Base-by-base conservation (phyloP, 768 basidiomycete species). In the Rhodocollybia butyracea region DNA sequence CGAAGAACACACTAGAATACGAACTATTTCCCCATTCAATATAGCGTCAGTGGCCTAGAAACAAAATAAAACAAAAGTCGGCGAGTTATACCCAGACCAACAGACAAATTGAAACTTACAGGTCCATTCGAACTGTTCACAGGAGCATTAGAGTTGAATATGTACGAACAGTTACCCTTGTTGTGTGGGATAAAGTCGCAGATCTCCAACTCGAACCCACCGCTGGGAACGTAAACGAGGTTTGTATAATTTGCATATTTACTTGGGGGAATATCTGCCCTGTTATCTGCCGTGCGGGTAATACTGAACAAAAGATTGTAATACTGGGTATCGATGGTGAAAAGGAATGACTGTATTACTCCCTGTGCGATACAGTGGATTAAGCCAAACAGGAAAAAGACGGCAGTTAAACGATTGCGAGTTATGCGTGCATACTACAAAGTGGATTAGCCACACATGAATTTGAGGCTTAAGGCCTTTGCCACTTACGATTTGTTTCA, bases 301-400 rank as follows among this genome's bases (percentile, higher is more conserved):
- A 84, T 74, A 10, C 61, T 60, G 22, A 67, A 61, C 12, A 78
- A 64, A 29, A 82, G 59, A 2, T 60, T 55, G 48, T 64, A 61
- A 58, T 76, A 77, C 26, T 73, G 63, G 6, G 70, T 60, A 60
- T 85, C 82, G 61, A 78, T 57, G 21, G 68, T 69, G 62, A 71
- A 79, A 11, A 83, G 70, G 17, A 79, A 65, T 1, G 80, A 74
- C 61, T 80, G 80, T 32, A 83, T 66, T 53, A 78, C 65, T 55
- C 78, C 82, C 56, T 83, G 82, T 10, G 75, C 66, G 46, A 82
- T 73, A 61, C 80, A 83, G 59, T 79, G 75, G 43, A 80, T 17
- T 54, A 82, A 70, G 36, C 73, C 75, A 57, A 82, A 74, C 22
- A 81, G 56, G 61, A 84, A 79, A 68, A 83, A 85, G 0, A 73